Conservation (phyloP, 352 stramenopile species). For the Phytophthora palmivora region DNA sequence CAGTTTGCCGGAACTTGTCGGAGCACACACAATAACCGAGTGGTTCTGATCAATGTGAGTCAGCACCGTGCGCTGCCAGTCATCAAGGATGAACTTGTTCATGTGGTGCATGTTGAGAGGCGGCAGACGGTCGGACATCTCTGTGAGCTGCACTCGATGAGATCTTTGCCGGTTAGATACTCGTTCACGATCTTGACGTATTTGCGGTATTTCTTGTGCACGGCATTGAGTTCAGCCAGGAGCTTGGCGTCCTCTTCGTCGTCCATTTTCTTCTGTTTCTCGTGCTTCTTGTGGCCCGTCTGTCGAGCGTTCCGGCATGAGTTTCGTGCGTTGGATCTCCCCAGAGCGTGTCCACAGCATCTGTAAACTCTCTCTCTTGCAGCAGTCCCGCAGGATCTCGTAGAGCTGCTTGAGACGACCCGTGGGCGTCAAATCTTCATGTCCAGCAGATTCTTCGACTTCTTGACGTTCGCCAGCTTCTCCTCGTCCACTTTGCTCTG, state of each 20-base stretch:
- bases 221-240: constrained; percentile 59
- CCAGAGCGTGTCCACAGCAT: constrained; percentile 88
- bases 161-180: constrained; percentile 70
- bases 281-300: constrained; percentile 70
- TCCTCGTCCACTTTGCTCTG: constrained; percentile 90
- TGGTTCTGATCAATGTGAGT: constrained; percentile 94
- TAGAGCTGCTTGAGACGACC: constrained; percentile 86
- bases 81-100: constrained; percentile 95
- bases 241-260: constrained; percentile 82
- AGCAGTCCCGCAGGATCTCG: constrained; percentile 84
- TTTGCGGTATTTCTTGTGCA: constrained; percentile 91
- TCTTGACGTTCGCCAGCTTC: constrained; percentile 89
- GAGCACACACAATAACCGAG: constrained; percentile 97
- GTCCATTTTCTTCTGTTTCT: constrained; percentile 79
- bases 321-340: constrained; percentile 85
- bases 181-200: constrained; percentile 83
- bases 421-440: constrained; percentile 90
- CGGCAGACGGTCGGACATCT: constrained; percentile 86
- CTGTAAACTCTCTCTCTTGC: constrained; percentile 87
- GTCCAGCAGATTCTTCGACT: constrained; percentile 75
- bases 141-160: constrained; percentile 89
- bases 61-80: constrained; percentile 98
- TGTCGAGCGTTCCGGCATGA: constrained; percentile 53
- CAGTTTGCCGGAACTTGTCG: constrained; percentile 98
- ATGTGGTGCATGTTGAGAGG: constrained; percentile 92